phyloP scores from a whole-genome alignment of 345 rosid genomes.

The Erysimum cheiranthoides region DNA sequence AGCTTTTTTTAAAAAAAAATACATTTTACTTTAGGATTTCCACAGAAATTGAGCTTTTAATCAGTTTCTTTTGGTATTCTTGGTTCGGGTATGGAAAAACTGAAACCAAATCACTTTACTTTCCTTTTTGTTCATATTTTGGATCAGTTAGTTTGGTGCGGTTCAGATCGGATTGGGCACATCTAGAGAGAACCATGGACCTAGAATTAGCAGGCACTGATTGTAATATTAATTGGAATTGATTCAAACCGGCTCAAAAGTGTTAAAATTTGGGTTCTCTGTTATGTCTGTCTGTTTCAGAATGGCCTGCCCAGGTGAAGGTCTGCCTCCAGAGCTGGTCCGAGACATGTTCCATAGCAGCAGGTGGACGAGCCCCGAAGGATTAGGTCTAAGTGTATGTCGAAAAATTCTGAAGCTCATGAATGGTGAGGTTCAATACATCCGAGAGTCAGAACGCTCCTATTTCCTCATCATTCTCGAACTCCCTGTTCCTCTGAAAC shows the following conservation, averaged over 20 bases:
- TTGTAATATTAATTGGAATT: not conserved
- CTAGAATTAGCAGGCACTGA: not conserved
- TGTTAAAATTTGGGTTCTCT: not conserved
- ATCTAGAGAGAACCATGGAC: slow-evolving; percentile 15
- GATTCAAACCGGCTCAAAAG: not conserved
- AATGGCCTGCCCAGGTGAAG: slow-evolving; percentile 96
- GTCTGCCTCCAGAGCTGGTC: slow-evolving; percentile 86
- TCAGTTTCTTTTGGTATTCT: not conserved
- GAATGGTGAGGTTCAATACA: slow-evolving; percentile 93
- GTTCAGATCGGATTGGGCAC: not conserved
- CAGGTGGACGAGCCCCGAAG: slow-evolving; percentile 83
- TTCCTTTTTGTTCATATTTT: too few species aligned
- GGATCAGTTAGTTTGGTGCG: not conserved
- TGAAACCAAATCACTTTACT: too few species aligned
- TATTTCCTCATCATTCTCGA: slow-evolving; percentile 79
- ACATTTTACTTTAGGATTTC: not conserved
- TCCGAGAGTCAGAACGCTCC: slow-evolving; percentile 84
- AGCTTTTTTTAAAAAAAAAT: not conserved
- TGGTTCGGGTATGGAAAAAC: too few species aligned
- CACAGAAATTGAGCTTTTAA: not conserved
- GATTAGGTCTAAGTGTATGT: slow-evolving; percentile 93
- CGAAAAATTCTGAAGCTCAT: slow-evolving; percentile 86
- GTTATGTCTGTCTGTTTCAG: slow-evolving; percentile 46
- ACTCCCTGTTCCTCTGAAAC: slow-evolving; percentile 57
- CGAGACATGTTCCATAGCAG: slow-evolving; percentile 93